These are phyloP conservation scores for Eimeria mitis DNA, from an alignment of 169 alveolate genomes.

Conservation along the genomic window DNA sequence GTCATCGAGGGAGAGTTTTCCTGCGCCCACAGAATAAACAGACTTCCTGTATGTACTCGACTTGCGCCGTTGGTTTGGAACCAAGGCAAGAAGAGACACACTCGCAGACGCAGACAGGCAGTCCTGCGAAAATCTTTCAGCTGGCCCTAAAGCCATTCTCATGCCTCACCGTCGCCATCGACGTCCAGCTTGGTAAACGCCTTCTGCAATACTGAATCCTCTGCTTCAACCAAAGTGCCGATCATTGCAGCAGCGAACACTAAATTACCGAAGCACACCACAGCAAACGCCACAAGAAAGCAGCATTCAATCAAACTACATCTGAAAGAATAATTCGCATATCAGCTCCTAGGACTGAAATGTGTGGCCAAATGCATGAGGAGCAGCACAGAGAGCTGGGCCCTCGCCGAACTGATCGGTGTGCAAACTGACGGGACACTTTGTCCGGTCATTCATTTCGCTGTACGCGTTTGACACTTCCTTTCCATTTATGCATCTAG, in stretches of 20 bases:
- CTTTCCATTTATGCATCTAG: background rate
- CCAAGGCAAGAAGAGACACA: background rate
- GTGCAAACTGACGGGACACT: background rate
- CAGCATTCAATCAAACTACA: background rate
- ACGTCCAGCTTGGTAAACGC: constrained; percentile 54
- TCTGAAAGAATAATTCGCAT: background rate
- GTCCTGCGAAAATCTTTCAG: background rate
- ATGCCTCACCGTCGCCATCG: constrained; percentile 50
- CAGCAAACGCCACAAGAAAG: background rate
- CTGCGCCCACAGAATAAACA: constrained; percentile 5
- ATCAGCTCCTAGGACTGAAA: background rate
- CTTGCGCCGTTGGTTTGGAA: background rate
- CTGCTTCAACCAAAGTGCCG: constrained; percentile 57
- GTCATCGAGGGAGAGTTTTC: constrained; percentile 66
- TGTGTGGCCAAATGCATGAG: background rate
- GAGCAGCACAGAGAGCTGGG: background rate
- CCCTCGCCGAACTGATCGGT: background rate
- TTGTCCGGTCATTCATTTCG: background rate
- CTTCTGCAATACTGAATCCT: constrained; percentile 26
- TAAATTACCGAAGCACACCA: background rate
- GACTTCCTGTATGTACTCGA: background rate
- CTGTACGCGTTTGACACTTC: background rate
- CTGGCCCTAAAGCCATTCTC: background rate
- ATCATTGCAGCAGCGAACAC: constrained; percentile 70
- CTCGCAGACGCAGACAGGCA: background rate